Percentiles rank a stretch among this genome's conserved stretches.
phyloP scores from a whole-genome alignment of 306 rosid genomes.

The Sesbania bispinosa region DNA sequence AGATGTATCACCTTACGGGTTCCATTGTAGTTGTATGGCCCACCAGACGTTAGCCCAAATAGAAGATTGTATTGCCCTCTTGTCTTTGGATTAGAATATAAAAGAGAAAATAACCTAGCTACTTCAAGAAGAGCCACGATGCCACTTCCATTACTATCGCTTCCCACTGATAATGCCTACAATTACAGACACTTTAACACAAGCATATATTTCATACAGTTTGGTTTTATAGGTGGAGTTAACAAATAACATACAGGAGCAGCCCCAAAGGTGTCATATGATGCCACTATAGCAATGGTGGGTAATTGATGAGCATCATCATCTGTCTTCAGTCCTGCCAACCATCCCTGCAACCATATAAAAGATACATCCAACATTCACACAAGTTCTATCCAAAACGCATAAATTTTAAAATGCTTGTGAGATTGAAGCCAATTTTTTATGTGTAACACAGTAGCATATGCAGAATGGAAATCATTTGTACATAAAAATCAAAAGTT shows the following conservation, averaged over 20 bases:
- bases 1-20: slow-evolving; percentile 72
- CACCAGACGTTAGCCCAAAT: slow-evolving; percentile 94
- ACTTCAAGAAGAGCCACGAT: slow-evolving; percentile 95
- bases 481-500: too few species aligned
- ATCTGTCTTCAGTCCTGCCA: slow-evolving; percentile 84
- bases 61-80: slow-evolving; percentile 94
- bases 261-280: slow-evolving; percentile 97
- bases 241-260: slow-evolving; percentile 76
- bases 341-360: slow-evolving; percentile 81
- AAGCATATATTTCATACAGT: slow-evolving; percentile 23
- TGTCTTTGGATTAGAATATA: slow-evolving; percentile 94
- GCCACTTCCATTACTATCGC: slow-evolving; percentile 98
- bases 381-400: slow-evolving; percentile 22
- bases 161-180: slow-evolving; percentile 95
- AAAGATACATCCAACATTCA: slow-evolving; percentile 21
- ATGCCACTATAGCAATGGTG: slow-evolving; percentile 95
- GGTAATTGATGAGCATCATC: slow-evolving; percentile 91
- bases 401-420: not conserved
- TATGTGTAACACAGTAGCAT: too few species aligned
- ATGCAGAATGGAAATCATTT: too few species aligned
- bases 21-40: slow-evolving; percentile 98
- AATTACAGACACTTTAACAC: slow-evolving; percentile 30
- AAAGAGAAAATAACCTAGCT: slow-evolving; percentile 89
- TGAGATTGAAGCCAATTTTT: too few species aligned
- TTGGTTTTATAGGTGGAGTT: slow-evolving; percentile 11